A percentile compares a stretch with the other conserved stretches of the same genome.
Conservation (phyloP, 2,329 filamentous ascomycete genomes). For the Beauveria sp. region DNA sequence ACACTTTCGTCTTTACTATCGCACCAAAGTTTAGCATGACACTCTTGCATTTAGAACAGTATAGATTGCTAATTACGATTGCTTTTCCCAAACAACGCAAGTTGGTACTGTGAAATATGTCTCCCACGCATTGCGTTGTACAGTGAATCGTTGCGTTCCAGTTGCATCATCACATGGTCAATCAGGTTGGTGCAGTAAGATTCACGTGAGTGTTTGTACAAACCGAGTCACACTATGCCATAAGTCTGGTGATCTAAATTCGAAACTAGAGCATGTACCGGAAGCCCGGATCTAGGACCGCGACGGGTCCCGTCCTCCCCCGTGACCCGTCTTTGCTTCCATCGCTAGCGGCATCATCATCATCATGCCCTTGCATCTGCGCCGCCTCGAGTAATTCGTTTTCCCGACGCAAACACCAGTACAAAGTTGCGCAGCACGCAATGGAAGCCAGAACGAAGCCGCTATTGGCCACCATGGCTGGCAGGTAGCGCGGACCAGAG, state of each 20-base stretch:
- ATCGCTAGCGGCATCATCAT: not conserved
- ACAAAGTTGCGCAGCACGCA: constrained; percentile 36
- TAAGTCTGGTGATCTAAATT: too few species aligned
- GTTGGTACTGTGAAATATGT: not conserved
- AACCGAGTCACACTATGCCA: not conserved
- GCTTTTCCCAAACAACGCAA: not conserved
- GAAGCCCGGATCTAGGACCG: not conserved
- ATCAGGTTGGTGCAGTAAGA: not conserved
- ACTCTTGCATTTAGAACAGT: not conserved
- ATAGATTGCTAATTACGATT: too few species aligned
- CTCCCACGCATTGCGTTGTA: not conserved
- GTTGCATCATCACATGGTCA: not conserved
- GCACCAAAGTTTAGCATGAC: not conserved
- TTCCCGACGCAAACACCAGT: constrained; percentile 50
- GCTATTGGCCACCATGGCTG: constrained; percentile 53
- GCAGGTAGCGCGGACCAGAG: constrained; percentile 36
- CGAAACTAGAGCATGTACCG: constrained; percentile 1
- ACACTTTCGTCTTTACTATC: not conserved
- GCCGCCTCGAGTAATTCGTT: constrained; percentile 49
- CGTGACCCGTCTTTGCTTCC: not conserved
- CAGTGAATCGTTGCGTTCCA: not conserved
- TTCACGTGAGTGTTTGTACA: not conserved
- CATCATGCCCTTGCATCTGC: constrained; percentile 11
- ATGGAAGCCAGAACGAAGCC: constrained; percentile 54
- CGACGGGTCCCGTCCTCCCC: not conserved